phyloP scores from a whole-genome alignment of 176 grass and related monocot species.

The Ananas comosus region DNA sequence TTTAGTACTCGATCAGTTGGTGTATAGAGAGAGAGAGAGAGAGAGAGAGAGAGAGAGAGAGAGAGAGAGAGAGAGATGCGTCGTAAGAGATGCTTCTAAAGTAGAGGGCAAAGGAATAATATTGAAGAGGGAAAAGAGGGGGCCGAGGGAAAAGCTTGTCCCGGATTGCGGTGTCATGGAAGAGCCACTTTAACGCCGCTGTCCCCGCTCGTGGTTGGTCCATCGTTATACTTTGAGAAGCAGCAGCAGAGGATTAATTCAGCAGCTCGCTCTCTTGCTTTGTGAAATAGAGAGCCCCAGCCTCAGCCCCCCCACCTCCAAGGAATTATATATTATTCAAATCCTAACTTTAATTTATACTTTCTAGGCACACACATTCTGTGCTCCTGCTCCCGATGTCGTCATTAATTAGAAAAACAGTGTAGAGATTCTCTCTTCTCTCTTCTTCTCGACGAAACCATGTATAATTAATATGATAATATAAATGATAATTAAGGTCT shows the following conservation, averaged over 20 bases:
- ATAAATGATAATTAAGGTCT: no score
- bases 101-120: slow-evolving; percentile 9
- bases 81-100: slow-evolving; percentile 1
- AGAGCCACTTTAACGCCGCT: slow-evolving; percentile 40
- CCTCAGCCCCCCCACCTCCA: no score
- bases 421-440: slow-evolving; percentile 9
- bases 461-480: neutral
- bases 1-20: no score
- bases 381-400: slow-evolving; percentile 34
- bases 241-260: no score
- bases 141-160: slow-evolving; percentile 25
- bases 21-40: neutral
- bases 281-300: no score
- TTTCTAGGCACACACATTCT: slow-evolving; percentile 42
- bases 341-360: slow-evolving; percentile 11
- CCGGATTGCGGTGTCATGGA: slow-evolving; percentile 32
- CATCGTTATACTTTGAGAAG: no score
- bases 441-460: slow-evolving; percentile 38
- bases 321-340: slow-evolving; percentile 1
- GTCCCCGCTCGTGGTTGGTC: slow-evolving; percentile 24
- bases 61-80: slow-evolving; percentile 4
- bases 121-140: slow-evolving; percentile 13
- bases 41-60: slow-evolving; percentile 1
- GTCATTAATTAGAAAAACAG: neutral
- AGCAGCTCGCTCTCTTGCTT: no score